Evolutionary conservation across 2,329 filamentous ascomycete genomes (phyloP), one percentile per base, ranked within the genome.

Genomic region (Apiospora pterosperma): DNA sequence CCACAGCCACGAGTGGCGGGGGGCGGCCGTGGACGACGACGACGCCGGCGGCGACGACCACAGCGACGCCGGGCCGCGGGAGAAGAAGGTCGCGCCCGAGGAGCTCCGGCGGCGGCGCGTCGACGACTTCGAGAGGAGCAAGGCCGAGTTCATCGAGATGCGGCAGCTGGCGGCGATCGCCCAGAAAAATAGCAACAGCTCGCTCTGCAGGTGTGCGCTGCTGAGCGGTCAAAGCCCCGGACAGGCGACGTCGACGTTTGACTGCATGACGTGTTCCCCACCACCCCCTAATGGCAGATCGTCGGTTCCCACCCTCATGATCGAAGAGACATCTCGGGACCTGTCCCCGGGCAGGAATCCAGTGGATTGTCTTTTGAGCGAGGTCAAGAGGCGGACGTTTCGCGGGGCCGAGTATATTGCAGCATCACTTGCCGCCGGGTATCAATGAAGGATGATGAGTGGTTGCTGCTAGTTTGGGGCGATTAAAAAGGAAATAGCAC

Each of bases 401-500:
- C 41, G 39, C 28, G 36, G 39, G 12, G 44, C 52, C 4, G 55
- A 14, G 31, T 59, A 60, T n/a, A 58, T 67, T 19, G 61, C 61
- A 11, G 63, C 63, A 36, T 67, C 65, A 31, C 62, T 64, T 16
- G 63, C 58, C 21, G 63, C 61, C 31, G 67, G 68, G 31, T 68
- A 67, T 52, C 34, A 36, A 11, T 60, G 58, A 60, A 7, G 16
- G 14, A 42, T 21, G 23, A 28, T 28, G 21, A 52, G 7, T 10
- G 5, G n/a, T 42, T 8, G 6, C 21, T 42, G 8, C 10, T 4
- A 21, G n/a, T 19, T 38, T 38, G 36, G 11, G 36, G 36, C 3
- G 36, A 16, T 38, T 4, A 38, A 38, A 38, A 38, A 5, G 36
- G 12, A 16, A 16, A 38, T 38, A 12, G 12, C 36, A 38, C 36